Base-by-base conservation (phyloP, 78 protist genomes). In the Cavenderia fasciculata region DNA sequence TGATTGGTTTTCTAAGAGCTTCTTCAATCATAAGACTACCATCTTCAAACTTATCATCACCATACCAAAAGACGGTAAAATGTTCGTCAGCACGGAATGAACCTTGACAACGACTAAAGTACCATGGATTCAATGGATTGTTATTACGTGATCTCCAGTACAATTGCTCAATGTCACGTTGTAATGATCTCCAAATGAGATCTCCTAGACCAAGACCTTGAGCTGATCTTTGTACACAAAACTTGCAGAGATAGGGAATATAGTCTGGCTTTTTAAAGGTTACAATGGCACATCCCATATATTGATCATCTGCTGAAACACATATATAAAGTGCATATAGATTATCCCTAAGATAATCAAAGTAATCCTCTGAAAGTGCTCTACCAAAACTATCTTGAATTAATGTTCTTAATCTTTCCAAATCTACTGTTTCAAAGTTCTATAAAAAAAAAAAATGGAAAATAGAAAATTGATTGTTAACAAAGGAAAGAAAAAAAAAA, bases 31-130 rank as follows among this genome's bases (percentile, higher is more conserved):
- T 18, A 31, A 49, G 25, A 36, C 51, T 62, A 12, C 87, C 87
- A 63, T 77, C 87, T 59, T 63, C 87, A 77, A 77, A 77, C 49
- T 77, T 77, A 59, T 77, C 87, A 41, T 77, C 75, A 33, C 87
- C 74, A 49, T 77, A 77, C 87, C 87, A 77, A 49, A 77, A 77
- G n/a, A 77, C 68, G 7, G 87, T 77, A 41, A 77, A 77, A 11
- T 47, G 33, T 63, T 62, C 73, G 36, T 77, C 87, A 16, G 87
- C 74, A 33, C 87, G 27, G 51, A 77, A 77, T 31, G 61, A 43
- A n/a, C 87, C 87, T 63, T 77, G 87, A 59, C 87, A 77, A 47
- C 87, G 57, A 49, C 63, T 72, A 51, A 77, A 75, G 31, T 77
- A 77, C 87, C 87, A 77, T 40, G 87, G 74, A 38, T 77, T 77